A percentile compares a stretch with the other conserved stretches of the same genome.
These are phyloP conservation scores for Alternaria novae-zelandiae DNA, from an alignment of 2,329 filamentous ascomycete species.

Conservation along the genomic window DNA sequence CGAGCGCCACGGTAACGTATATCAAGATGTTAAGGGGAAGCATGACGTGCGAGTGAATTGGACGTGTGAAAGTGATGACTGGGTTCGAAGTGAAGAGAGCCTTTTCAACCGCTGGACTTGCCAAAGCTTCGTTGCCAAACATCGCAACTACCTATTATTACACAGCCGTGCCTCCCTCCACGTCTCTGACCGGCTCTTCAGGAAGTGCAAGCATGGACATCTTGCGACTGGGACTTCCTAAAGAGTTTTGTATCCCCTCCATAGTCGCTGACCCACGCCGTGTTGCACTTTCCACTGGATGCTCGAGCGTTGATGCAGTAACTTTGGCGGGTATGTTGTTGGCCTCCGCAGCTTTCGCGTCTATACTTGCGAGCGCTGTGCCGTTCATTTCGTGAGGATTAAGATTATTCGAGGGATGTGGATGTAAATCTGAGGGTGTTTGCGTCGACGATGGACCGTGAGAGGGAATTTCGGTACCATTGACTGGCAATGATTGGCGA, in stretches of 20 bases:
- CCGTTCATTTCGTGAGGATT: slow-evolving; percentile 33
- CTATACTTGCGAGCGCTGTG: slow-evolving; percentile 26
- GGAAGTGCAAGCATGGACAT: slow-evolving; percentile 54
- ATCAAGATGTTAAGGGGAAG: neutral
- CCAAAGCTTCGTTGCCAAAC: slow-evolving; percentile 2
- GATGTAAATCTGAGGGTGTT: neutral
- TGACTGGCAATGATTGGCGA: neutral
- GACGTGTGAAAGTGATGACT: neutral
- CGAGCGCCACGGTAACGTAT: neutral
- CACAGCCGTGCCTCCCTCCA: slow-evolving; percentile 38
- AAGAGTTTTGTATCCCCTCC: slow-evolving; percentile 28
- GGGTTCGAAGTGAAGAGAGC: neutral
- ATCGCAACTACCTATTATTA: slow-evolving; percentile 15
- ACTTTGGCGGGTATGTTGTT: slow-evolving; percentile 15
- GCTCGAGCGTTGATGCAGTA: slow-evolving; percentile 14
- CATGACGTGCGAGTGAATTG: neutral
- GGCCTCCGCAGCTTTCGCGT: slow-evolving; percentile 29
- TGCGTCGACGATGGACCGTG: neutral
- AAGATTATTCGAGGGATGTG: slow-evolving; percentile 2
- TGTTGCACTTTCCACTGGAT: slow-evolving; percentile 3
- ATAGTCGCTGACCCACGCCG: neutral
- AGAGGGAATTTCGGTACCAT: slow-evolving; percentile 2
- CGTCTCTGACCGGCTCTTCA: slow-evolving; percentile 50
- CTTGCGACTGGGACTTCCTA: slow-evolving; percentile 39
- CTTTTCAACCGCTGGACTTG: neutral